These are phyloP conservation scores for Fraxinus baroniana DNA, from an alignment of 305 asterid genomes.

Conservation along the genomic window DNA sequence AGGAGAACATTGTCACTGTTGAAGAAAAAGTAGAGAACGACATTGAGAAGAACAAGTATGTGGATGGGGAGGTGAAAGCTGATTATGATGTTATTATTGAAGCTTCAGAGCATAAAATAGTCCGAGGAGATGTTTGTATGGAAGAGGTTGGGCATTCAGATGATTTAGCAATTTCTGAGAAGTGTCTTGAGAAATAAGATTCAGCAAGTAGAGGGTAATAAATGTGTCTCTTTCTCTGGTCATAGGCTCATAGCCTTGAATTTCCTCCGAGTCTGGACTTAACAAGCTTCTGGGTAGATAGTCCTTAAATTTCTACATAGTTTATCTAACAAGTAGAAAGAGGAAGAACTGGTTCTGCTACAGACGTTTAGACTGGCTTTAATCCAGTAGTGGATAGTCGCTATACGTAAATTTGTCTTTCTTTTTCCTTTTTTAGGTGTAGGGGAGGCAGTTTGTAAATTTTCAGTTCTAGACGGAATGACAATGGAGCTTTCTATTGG, in stretches of 20 bases:
- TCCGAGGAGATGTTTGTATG: slow-evolving; percentile 22
- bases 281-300: slow-evolving; percentile 14
- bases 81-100: slow-evolving; percentile 6
- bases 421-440: neutral
- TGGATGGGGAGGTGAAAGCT: slow-evolving; percentile 21
- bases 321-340: slow-evolving; percentile 1
- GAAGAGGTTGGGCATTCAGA: slow-evolving; percentile 21
- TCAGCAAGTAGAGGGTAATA: neutral
- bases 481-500: neutral
- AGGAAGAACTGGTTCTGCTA: neutral
- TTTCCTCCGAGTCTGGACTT: slow-evolving; percentile 12
- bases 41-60: slow-evolving; percentile 1
- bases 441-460: neutral
- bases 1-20: slow-evolving; percentile 4
- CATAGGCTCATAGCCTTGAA: neutral
- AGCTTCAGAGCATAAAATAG: neutral
- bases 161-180: slow-evolving; percentile 1
- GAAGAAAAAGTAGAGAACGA: slow-evolving; percentile 10
- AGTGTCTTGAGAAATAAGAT: slow-evolving; percentile 14
- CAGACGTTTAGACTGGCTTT: neutral
- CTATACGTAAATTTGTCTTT: neutral
- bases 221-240: neutral
- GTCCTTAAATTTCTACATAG: slow-evolving; percentile 8
- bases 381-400: slow-evolving; percentile 14
- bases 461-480: slow-evolving; percentile 4